A percentile compares a stretch with the other conserved stretches of the same genome.
Evolutionary conservation across 225 moss, liverwort and hornwort genomes (phyloP).

Genomic region (Polytrichum formosum): DNA sequence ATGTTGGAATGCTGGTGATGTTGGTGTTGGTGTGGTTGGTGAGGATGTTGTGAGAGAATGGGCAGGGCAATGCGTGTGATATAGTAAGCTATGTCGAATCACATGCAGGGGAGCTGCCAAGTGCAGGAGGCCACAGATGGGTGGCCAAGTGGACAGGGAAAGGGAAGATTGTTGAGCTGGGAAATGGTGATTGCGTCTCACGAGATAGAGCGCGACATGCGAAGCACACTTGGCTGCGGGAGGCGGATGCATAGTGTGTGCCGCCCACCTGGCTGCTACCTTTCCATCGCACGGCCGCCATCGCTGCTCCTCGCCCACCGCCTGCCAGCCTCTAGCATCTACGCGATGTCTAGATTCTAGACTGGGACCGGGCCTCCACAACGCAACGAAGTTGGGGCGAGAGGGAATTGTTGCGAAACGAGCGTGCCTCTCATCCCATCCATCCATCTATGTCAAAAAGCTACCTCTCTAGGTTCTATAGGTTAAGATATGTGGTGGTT

Average conservation of each 20-base stretch:
- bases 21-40: neutral
- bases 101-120: neutral
- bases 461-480: no score
- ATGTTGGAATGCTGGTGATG: neutral
- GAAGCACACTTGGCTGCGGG: constrained; percentile 31
- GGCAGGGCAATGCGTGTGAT: neutral
- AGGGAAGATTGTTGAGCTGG: constrained; percentile 16
- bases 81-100: neutral
- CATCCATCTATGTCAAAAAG: no score
- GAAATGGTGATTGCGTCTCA: constrained; percentile 11
- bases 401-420: no score
- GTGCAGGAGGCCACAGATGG: neutral
- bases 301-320: no score
- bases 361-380: no score
- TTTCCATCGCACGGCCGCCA: constrained; percentile 37
- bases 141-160: neutral
- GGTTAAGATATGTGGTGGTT: no score
- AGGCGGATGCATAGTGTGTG: neutral
- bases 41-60: neutral
- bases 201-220: neutral
- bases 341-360: no score
- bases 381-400: no score
- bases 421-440: no score
- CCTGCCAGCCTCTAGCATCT: no score
- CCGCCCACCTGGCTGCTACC: constrained; percentile 31